Conservation (phyloP, 768 basidiomycete genomes). For the Stropharia rugosoannulata region DNA sequence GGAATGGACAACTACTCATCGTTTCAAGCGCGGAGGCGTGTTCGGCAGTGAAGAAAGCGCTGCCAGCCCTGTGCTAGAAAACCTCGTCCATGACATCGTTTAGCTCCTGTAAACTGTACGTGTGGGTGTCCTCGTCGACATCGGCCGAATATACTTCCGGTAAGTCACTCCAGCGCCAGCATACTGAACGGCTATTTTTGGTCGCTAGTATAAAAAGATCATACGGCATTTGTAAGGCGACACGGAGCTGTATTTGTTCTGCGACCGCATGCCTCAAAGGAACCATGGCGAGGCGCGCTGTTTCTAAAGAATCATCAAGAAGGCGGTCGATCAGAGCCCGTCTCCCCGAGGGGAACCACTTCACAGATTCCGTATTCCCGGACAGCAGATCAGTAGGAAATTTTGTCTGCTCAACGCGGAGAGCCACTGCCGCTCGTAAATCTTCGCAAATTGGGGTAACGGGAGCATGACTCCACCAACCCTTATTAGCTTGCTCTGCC, state of each 20-base stretch:
- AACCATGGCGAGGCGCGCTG: conserved; percentile 37
- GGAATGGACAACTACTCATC: no score
- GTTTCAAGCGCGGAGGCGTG: no score
- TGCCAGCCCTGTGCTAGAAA: conserved; percentile 6
- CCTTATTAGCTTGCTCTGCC: conserved; percentile 37
- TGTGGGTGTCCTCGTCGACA: neutral
- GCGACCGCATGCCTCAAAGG: conserved; percentile 32
- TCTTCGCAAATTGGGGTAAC: conserved; percentile 17
- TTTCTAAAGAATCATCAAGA: conserved; percentile 30
- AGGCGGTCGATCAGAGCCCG: conserved; percentile 31
- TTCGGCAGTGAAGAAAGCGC: neutral
- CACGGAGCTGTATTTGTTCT: conserved; percentile 26
- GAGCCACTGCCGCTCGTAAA: conserved; percentile 23
- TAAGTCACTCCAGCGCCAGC: neutral
- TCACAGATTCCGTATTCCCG: conserved; percentile 30
- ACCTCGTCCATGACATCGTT: conserved; percentile 6
- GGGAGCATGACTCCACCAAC: conserved; percentile 30
- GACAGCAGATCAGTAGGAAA: conserved; percentile 36
- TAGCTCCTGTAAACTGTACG: neutral
- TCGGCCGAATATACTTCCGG: neutral
- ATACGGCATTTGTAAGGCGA: conserved; percentile 22
- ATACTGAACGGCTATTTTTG: neutral
- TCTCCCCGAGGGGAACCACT: conserved; percentile 33
- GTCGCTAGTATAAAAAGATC: conserved; percentile 1
- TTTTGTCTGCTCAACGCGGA: conserved; percentile 36